These are phyloP conservation scores for Neonectria coccinea DNA, from an alignment of 2,329 filamentous ascomycete species.

Conservation along the genomic window DNA sequence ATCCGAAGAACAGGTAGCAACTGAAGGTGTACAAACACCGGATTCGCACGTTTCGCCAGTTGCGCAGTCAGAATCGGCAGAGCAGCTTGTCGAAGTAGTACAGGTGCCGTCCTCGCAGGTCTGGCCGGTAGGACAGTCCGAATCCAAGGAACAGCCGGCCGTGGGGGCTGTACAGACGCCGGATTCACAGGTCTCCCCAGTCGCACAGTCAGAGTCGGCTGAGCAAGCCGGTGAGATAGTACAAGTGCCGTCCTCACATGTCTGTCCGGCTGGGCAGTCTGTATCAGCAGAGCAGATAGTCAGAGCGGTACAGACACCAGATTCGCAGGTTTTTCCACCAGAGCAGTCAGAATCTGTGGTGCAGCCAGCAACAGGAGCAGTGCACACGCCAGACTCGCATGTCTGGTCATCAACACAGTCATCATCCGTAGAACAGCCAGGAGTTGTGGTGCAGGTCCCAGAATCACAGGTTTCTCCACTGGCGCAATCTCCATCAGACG, in stretches of 20 bases:
- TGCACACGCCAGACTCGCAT: not conserved
- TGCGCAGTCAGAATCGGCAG: not conserved
- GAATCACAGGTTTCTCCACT: conserved; percentile 3
- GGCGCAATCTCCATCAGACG: not conserved
- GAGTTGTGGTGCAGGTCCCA: conserved; percentile 2
- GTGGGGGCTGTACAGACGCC: not conserved
- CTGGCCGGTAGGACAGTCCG: not conserved
- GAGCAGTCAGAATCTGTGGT: not conserved
- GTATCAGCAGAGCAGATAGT: not conserved
- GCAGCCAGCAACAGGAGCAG: not conserved
- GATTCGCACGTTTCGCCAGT: not conserved
- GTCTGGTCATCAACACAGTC: conserved; percentile 9
- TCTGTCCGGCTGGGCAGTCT: not conserved
- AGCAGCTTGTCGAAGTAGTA: not conserved
- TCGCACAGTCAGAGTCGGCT: not conserved
- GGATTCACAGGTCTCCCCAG: not conserved
- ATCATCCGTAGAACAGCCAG: not conserved
- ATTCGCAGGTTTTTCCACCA: not conserved
- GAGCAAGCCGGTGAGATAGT: not conserved
- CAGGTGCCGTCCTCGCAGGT: not conserved
- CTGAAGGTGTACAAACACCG: not conserved
- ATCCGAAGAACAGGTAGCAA: not conserved
- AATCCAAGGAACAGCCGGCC: not conserved
- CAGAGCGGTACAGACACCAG: not conserved
- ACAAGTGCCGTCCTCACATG: conserved; percentile 5